phyloP scores from a whole-genome alignment of 169 alveolate species.

The Cryptosporidium andersoni region DNA sequence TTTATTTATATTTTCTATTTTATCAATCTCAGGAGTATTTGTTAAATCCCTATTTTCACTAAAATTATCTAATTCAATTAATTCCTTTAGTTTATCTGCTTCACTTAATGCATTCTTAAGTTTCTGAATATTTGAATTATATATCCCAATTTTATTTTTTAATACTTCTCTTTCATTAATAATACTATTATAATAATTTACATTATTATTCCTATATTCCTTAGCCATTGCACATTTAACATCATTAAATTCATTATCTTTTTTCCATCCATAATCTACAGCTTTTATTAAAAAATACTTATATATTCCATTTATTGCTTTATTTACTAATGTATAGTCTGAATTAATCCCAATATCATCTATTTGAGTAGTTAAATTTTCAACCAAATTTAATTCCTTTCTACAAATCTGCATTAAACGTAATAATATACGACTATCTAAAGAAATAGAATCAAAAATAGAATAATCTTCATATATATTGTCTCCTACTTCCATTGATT shows the following conservation, averaged over 20 bases:
- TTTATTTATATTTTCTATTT: conserved; percentile 18
- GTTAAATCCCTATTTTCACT: neutral
- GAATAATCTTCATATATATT: conserved; percentile 15
- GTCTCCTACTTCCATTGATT: neutral
- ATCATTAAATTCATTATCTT: conserved; percentile 20
- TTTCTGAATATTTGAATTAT: conserved; percentile 38
- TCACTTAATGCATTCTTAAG: conserved; percentile 29
- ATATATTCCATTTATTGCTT: conserved; percentile 54
- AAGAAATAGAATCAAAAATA: conserved; percentile 30
- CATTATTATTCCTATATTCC: conserved; percentile 18
- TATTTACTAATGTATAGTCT: conserved; percentile 20
- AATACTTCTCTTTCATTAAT: conserved; percentile 66
- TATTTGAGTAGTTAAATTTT: neutral
- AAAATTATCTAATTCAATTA: neutral
- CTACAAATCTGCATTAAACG: conserved; percentile 59
- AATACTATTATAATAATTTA: neutral
- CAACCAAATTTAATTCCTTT: conserved; percentile 29
- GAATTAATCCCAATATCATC: neutral
- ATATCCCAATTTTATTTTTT: conserved; percentile 28
- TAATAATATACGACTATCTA: conserved; percentile 42
- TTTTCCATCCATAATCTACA: conserved; percentile 35
- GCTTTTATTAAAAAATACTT: conserved; percentile 33
- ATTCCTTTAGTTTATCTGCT: conserved; percentile 29
- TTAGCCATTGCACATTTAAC: neutral
- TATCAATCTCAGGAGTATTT: neutral